Conservation (phyloP, 768 basidiomycete genomes). For the Chlorophyllum brunneum region DNA sequence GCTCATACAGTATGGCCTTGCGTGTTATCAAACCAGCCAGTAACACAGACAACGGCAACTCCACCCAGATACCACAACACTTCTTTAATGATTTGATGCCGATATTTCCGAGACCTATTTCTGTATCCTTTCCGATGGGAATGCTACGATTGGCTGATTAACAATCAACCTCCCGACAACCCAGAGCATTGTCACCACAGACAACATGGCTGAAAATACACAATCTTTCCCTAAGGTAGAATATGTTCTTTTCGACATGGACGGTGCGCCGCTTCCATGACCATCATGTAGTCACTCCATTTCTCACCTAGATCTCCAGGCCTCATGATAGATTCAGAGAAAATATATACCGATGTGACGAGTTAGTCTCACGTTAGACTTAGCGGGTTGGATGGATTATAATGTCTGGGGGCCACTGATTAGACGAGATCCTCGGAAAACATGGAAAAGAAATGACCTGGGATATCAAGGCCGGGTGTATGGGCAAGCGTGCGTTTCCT, state of each 20-base stretch:
- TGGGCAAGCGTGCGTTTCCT: conserved; percentile 70
- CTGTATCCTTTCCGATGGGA: neutral
- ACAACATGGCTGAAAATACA: conserved; percentile 13
- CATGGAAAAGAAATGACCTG: conserved; percentile 81
- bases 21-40: no score
- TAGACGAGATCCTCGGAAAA: conserved; percentile 68
- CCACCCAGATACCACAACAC: no score
- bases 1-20: no score
- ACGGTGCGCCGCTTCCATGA: conserved; percentile 37
- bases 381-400: conserved; percentile 2
- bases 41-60: no score
- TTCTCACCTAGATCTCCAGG: conserved; percentile 33
- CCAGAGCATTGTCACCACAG: neutral
- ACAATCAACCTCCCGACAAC: neutral
- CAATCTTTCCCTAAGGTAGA: conserved; percentile 31
- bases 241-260: conserved; percentile 74
- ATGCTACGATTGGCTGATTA: neutral
- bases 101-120: conserved; percentile 1
- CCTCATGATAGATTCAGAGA: conserved; percentile 73
- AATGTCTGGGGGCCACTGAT: neutral
- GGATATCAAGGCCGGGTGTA: conserved; percentile 85
- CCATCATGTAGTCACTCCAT: conserved; percentile 1
- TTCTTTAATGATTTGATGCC: neutral
- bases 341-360: conserved; percentile 73
- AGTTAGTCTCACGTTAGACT: conserved; percentile 42